Conservation (phyloP, 129 eudicot genomes). For the sunflower (Helianthus annuus) region HanXRQr2.0-SUNRISE NC_035437.2:19968250-19968749, state of each 20-base stretch:
- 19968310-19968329: neutral
- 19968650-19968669: constrained; percentile 44
- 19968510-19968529: constrained; percentile 32
- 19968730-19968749: neutral
- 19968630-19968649: constrained; percentile 48
- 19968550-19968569: constrained; percentile 35
- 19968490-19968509: constrained; percentile 35
- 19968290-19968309: neutral
- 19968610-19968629: constrained; percentile 48
- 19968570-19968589: constrained; percentile 37
- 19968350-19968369: constrained; percentile 27
- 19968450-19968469: constrained; percentile 46
- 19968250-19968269: neutral
- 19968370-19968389: constrained; percentile 37
- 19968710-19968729: neutral
- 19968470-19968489: constrained; percentile 42
- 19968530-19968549: constrained; percentile 36
- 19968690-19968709: constrained; percentile 16
- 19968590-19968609: constrained; percentile 48
- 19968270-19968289: neutral
- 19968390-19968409: constrained; percentile 21
- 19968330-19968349: constrained; percentile 34
- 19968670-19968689: constrained; percentile 34
- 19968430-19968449: constrained; percentile 25
- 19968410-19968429: constrained; percentile 23